Percentiles rank a stretch among this genome's conserved stretches.
These are phyloP conservation scores for Collybiopsis confluens DNA, from an alignment of 768 basidiomycete species.

Conservation along the genomic window DNA sequence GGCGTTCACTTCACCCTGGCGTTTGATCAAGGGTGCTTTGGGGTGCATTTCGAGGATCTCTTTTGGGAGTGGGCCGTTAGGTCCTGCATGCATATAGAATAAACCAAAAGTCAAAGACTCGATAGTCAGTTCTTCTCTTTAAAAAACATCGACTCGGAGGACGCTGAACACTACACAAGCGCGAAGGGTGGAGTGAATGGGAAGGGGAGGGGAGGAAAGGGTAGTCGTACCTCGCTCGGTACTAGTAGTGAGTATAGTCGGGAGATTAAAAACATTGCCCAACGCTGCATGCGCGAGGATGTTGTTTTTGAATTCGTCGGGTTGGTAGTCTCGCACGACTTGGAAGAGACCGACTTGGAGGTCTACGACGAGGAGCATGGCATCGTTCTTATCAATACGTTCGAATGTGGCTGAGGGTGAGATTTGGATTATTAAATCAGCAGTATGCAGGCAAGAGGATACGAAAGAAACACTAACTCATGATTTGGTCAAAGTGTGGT, in stretches of 20 bases:
- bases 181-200: background rate
- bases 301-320: slow-evolving; percentile 37
- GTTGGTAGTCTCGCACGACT: slow-evolving; percentile 35
- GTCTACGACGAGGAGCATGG: slow-evolving; percentile 42
- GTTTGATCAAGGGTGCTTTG: slow-evolving; percentile 38
- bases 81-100: too few relatives aligned
- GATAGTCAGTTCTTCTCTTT: too few relatives aligned
- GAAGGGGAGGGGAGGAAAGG: too few relatives aligned
- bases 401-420: background rate
- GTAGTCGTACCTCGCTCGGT: slow-evolving; percentile 33
- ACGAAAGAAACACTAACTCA: background rate
- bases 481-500: background rate
- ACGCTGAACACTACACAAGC: too few relatives aligned
- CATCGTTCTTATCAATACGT: slow-evolving; percentile 41
- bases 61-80: slow-evolving; percentile 43
- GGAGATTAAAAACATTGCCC: slow-evolving; percentile 41
- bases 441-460: background rate
- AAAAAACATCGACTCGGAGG: too few relatives aligned
- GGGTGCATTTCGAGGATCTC: slow-evolving; percentile 44
- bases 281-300: slow-evolving; percentile 44
- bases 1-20: slow-evolving; percentile 46
- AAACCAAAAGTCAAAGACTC: too few relatives aligned
- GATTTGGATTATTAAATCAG: background rate
- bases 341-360: slow-evolving; percentile 46
- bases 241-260: slow-evolving; percentile 42